Conservation (phyloP, 768 basidiomycete genomes). For the Tricholoma flavovirens region DNA sequence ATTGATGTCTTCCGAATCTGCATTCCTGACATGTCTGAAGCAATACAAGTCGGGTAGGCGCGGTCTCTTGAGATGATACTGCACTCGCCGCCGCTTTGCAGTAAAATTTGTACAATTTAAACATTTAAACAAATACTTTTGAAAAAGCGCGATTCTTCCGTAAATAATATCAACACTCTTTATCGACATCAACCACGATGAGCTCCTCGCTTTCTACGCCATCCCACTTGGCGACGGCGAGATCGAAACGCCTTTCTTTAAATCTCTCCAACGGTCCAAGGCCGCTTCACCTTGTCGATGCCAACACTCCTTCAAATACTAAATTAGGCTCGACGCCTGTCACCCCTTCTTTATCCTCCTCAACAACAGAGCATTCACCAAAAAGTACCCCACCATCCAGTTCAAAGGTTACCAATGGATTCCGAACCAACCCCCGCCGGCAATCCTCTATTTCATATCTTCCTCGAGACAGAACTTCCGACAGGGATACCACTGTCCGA, state of each 20-base stretch:
- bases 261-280: constrained; percentile 33
- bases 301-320: constrained; percentile 18
- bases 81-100: too few relatives aligned
- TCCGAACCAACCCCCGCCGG: constrained; percentile 26
- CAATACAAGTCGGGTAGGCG: too few relatives aligned
- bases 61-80: too few relatives aligned
- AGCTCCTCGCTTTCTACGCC: constrained; percentile 11
- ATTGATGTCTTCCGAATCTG: too few relatives aligned
- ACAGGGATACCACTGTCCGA: constrained; percentile 12
- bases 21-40: too few relatives aligned
- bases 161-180: too few relatives aligned
- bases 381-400: constrained; percentile 17
- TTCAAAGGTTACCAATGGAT: constrained; percentile 16
- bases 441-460: constrained; percentile 55
- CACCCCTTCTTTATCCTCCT: constrained; percentile 12
- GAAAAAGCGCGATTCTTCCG: too few relatives aligned
- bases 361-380: constrained; percentile 9
- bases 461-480: constrained; percentile 24
- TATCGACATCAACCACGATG: constrained; percentile 2
- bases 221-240: constrained; percentile 3
- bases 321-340: constrained; percentile 3
- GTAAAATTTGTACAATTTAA: too few relatives aligned
- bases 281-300: constrained; percentile 42
- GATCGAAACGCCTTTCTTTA: constrained; percentile 26
- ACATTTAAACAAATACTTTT: too few relatives aligned